Conservation (phyloP, 1,284 basidiomycete species). For the Takashimella tepidaria region DNA sequence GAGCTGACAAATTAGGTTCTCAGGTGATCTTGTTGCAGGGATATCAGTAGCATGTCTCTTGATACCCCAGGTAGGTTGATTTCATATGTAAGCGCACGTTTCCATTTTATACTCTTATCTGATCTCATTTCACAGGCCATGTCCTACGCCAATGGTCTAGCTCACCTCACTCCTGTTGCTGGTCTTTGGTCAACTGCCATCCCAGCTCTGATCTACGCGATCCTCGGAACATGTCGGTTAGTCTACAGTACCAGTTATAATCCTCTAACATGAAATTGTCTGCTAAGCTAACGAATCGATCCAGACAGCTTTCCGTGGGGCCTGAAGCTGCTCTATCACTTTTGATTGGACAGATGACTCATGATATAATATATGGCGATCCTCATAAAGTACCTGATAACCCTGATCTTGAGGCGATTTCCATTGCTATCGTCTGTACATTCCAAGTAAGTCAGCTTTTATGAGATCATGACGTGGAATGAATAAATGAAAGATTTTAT, state of each 20-base stretch:
- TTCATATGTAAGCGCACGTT: neutral
- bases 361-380: slow-evolving; percentile 61
- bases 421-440: slow-evolving; percentile 63
- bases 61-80: slow-evolving; percentile 64
- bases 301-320: slow-evolving; percentile 57
- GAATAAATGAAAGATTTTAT: no score
- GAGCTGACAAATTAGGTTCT: slow-evolving; percentile 53
- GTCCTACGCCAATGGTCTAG: slow-evolving; percentile 82
- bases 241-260: slow-evolving; percentile 7
- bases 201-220: slow-evolving; percentile 73
- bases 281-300: neutral
- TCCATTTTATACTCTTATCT: neutral
- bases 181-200: slow-evolving; percentile 81
- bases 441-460: slow-evolving; percentile 58
- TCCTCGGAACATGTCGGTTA: slow-evolving; percentile 69
- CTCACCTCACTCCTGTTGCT: slow-evolving; percentile 70
- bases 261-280: neutral
- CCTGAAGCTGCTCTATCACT: slow-evolving; percentile 85
- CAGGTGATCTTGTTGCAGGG: slow-evolving; percentile 76
- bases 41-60: slow-evolving; percentile 79
- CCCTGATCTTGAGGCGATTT: slow-evolving; percentile 53
- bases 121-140: slow-evolving; percentile 53
- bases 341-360: slow-evolving; percentile 80
- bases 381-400: slow-evolving; percentile 56
- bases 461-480: no score